Conservation (phyloP, 352 stramenopile species). For the Albugo laibachii region DNA sequence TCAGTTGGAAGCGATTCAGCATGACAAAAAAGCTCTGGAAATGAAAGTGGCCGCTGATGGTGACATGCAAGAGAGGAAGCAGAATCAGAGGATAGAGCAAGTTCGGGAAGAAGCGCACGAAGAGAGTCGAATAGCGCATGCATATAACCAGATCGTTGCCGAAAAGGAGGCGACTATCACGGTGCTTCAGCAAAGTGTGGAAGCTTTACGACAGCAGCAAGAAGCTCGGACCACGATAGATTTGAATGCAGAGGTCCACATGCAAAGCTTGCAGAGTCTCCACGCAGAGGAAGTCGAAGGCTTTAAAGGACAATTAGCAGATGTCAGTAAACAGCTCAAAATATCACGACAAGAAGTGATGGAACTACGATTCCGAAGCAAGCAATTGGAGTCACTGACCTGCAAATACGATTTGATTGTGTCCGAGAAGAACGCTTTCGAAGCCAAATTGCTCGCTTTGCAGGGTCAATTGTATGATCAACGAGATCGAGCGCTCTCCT, state of each 20-base stretch:
- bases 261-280: too few relatives aligned
- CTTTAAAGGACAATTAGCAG: constrained; percentile 11
- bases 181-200: too few relatives aligned
- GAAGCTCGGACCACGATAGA: too few relatives aligned
- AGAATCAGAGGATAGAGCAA: too few relatives aligned
- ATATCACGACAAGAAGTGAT: constrained; percentile 60
- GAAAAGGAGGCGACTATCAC: too few relatives aligned
- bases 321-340: constrained; percentile 59
- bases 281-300: background rate
- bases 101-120: too few relatives aligned
- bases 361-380: constrained; percentile 65
- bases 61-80: too few relatives aligned
- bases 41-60: constrained; percentile 41
- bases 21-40: constrained; percentile 57
- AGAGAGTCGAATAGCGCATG: too few relatives aligned
- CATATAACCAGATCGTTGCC: too few relatives aligned
- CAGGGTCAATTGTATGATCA: constrained; percentile 65
- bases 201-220: too few relatives aligned
- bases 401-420: constrained; percentile 45
- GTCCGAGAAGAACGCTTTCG: constrained; percentile 56
- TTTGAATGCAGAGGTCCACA: too few relatives aligned
- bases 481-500: constrained; percentile 26
- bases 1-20: constrained; percentile 41
- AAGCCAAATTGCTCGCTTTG: constrained; percentile 60
- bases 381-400: constrained; percentile 47